Base-by-base conservation (phyloP, 768 basidiomycete species). In the Lentinula detonsa region DNA sequence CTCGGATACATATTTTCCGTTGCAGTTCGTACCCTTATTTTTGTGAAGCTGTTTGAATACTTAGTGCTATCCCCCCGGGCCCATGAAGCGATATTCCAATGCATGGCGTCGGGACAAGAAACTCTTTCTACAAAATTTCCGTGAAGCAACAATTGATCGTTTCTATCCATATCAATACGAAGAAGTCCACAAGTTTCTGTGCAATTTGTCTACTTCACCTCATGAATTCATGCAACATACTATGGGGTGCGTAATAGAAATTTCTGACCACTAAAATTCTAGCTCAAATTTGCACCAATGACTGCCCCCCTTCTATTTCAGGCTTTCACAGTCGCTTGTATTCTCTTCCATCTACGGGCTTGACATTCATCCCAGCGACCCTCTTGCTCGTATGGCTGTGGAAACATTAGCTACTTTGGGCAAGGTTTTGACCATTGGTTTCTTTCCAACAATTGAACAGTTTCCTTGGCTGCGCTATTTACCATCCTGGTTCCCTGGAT, bases 401-500 rank as follows among this genome's bases (percentile, higher is more conserved):
- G 40, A 56, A 31, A 21, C 16, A 3, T 11, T 42, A 13, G 21
- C 21, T 9, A 13, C 1, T 8, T 5, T 56, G 5, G 55, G 6
- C 15, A 6, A 28, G 4, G 23, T 9, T 23, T 6, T 28, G 11
- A 21, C 11, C n/a, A 5, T 11, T n/a, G 52, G 40, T 31, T 13
- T 3, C 43, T 18, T 56, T 16, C 40, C 55, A 10, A 7, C 23
- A 15, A 16, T 56, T 6, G 40, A 46, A 21, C 23, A 2, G 46
- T 50, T 34, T 37, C 57, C 57, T 2, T 58, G 43, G 45, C n/a
- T 58, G 33, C 46, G 33, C 5, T 58, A 33, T 45, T n/a, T 58
- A 3, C 57, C 57, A 3, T 58, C 57, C 10, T 58, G 57, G 57
- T 58, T 58, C 40, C 57, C 57, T 28, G 57, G 57, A 43, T 58